Percentiles rank a stretch among this genome's conserved stretches.
These are phyloP conservation scores for Rauvolfia tetraphylla DNA, from an alignment of 257 asterid genomes.

Conservation along the genomic window DNA sequence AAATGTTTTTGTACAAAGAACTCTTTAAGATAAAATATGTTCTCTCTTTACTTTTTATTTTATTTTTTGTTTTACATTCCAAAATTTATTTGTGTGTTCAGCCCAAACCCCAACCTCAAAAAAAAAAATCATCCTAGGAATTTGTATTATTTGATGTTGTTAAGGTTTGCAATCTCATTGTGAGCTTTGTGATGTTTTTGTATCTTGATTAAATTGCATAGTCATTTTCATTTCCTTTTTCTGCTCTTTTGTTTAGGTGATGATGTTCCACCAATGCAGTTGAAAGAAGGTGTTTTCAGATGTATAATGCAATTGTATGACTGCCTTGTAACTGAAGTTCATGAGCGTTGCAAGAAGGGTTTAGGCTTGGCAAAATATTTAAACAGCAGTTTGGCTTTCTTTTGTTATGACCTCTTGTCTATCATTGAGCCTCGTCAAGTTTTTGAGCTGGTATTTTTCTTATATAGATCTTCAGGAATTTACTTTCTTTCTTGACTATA, in stretches of 20 bases:
- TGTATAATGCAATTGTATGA: conserved; percentile 93
- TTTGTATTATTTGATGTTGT: neutral
- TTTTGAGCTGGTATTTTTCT: conserved; percentile 82
- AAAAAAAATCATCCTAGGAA: neutral
- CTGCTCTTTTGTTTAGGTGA: conserved; percentile 53
- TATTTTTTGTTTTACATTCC: neutral
- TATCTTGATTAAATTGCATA: neutral
- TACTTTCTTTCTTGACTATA: neutral
- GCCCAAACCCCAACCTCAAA: too few relatives aligned
- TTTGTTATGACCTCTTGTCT: conserved; percentile 94
- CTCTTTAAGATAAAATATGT: too few relatives aligned
- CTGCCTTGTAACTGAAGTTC: conserved; percentile 98
- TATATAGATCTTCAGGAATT: neutral
- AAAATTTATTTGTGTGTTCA: neutral
- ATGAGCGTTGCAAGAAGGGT: conserved; percentile 98
- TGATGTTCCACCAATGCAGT: conserved; percentile 97
- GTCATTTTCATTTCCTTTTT: neutral
- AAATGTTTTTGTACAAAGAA: neutral
- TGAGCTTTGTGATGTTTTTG: neutral
- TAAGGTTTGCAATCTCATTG: neutral
- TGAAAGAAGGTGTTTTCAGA: conserved; percentile 95
- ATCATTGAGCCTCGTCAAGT: conserved; percentile 97
- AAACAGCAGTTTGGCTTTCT: conserved; percentile 97
- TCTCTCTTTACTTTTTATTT: neutral
- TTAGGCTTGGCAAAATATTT: conserved; percentile 88